Conservation (phyloP, 495 filamentous ascomycete species). For the Hyaloscypha bicolor region DNA sequence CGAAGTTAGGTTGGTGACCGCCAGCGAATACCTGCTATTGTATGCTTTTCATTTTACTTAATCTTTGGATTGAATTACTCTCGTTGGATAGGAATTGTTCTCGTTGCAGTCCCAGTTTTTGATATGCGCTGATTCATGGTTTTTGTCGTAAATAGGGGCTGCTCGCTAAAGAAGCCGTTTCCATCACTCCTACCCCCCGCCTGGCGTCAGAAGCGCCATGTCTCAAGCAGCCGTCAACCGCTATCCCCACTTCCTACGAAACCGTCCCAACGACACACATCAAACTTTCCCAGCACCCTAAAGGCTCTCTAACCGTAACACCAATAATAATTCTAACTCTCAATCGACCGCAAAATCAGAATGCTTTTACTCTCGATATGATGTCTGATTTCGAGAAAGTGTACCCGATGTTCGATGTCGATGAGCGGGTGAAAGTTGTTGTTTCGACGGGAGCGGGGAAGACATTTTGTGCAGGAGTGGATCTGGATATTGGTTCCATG, state of each 20-base stretch:
- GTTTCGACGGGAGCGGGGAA: slow-evolving; percentile 51
- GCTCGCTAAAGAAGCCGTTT: too few species aligned
- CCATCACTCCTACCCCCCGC: too few species aligned
- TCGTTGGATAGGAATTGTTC: too few species aligned
- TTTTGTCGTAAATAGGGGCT: too few species aligned
- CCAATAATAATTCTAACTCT: slow-evolving; percentile 56
- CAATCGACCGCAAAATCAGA: slow-evolving; percentile 56
- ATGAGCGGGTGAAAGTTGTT: slow-evolving; percentile 57
- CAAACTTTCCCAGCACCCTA: slow-evolving; percentile 52
- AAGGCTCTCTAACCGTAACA: slow-evolving; percentile 47
- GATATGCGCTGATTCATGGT: too few species aligned
- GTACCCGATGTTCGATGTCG: slow-evolving; percentile 54
- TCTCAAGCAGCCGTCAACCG: background rate
- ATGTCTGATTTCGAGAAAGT: slow-evolving; percentile 54
- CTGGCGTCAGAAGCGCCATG: too few species aligned
- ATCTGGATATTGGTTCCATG: slow-evolving; percentile 48
- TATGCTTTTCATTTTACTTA: too few species aligned
- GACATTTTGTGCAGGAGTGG: slow-evolving; percentile 63
- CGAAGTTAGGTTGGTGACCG: too few species aligned
- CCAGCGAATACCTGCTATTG: too few species aligned
- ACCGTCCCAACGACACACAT: slow-evolving; percentile 48
- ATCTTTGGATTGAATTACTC: too few species aligned
- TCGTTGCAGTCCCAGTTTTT: too few species aligned
- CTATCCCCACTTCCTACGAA: slow-evolving; percentile 13
- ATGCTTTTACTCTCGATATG: slow-evolving; percentile 62